These are phyloP conservation scores for Pichia sp. DNA, from an alignment of 1,139 yeast genomes.

Conservation along the genomic window DNA sequence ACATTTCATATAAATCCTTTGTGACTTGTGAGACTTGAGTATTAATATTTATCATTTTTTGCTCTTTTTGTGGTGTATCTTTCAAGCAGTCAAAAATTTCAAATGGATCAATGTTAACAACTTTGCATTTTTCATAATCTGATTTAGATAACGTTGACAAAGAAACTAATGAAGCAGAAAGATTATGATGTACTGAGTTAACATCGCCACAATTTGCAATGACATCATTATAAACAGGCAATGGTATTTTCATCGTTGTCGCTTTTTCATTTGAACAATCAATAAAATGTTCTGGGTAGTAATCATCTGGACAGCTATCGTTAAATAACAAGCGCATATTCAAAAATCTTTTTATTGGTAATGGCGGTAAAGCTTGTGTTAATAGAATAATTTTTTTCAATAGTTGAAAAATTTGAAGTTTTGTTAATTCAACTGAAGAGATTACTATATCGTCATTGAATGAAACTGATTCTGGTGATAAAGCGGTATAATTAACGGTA, in stretches of 20 bases:
- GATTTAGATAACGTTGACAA: conserved; percentile 11
- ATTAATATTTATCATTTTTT: neutral
- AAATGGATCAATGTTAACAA: conserved; percentile 23
- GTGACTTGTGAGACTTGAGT: conserved; percentile 23
- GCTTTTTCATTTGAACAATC: conserved; percentile 36
- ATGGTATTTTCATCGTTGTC: conserved; percentile 20
- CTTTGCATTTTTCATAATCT: neutral
- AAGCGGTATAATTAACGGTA: conserved; percentile 35
- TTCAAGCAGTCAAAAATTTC: conserved; percentile 6
- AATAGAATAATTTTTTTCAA: conserved; percentile 44
- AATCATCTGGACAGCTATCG: conserved; percentile 39
- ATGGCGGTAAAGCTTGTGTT: conserved; percentile 46
- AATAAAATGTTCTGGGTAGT: conserved; percentile 43
- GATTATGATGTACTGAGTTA: conserved; percentile 19
- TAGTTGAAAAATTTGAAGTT: conserved; percentile 39
- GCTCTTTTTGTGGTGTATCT: neutral
- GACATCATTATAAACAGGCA: conserved; percentile 14
- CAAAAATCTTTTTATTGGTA: conserved; percentile 41
- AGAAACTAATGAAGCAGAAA: conserved; percentile 19
- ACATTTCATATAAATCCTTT: conserved; percentile 19
- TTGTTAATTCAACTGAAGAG: conserved; percentile 28
- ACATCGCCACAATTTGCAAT: conserved; percentile 21
- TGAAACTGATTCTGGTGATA: conserved; percentile 23
- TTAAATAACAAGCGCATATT: conserved; percentile 45
- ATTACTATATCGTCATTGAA: conserved; percentile 25